A percentile compares a stretch with the other conserved stretches of the same genome.
These are phyloP conservation scores for Lentinula novae-zelandiae DNA, from an alignment of 1,284 basidiomycete genomes.

Conservation along the genomic window DNA sequence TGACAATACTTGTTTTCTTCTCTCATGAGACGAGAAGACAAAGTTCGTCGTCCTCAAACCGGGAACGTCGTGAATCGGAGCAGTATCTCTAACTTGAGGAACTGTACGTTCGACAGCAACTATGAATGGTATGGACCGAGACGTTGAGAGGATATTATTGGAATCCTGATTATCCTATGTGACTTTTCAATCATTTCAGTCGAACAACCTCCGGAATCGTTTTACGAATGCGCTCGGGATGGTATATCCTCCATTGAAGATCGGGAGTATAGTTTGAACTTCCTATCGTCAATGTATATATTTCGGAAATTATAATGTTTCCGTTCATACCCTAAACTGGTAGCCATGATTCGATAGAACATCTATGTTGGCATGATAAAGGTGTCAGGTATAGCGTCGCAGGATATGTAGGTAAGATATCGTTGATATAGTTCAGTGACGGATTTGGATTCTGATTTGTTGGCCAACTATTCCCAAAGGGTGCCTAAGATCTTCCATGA, in stretches of 20 bases:
- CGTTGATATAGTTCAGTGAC: not conserved
- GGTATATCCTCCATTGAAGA: not conserved
- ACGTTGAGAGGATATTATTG: not conserved
- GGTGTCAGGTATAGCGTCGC: not conserved
- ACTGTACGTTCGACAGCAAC: not conserved
- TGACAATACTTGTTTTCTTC: too few species aligned
- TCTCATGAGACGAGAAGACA: too few species aligned
- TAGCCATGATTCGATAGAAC: not conserved
- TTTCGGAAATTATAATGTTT: not conserved
- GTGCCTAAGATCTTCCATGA: constrained; percentile 5
- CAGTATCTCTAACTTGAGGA: not conserved
- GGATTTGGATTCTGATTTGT: constrained; percentile 3
- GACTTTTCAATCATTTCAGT: not conserved
- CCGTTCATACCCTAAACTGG: not conserved
- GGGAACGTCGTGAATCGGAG: not conserved
- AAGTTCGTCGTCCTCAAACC: too few species aligned
- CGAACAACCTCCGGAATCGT: not conserved
- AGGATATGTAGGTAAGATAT: too few species aligned
- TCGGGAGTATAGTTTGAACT: not conserved
- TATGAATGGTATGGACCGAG: not conserved
- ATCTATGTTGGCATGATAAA: not conserved
- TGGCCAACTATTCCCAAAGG: constrained; percentile 5
- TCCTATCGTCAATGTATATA: not conserved
- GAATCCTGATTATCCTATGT: not conserved
- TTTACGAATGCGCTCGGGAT: not conserved